Percentiles rank a stretch among this genome's conserved stretches.
phyloP scores from a whole-genome alignment of 768 basidiomycete species.

The Suillus variegatus region DNA sequence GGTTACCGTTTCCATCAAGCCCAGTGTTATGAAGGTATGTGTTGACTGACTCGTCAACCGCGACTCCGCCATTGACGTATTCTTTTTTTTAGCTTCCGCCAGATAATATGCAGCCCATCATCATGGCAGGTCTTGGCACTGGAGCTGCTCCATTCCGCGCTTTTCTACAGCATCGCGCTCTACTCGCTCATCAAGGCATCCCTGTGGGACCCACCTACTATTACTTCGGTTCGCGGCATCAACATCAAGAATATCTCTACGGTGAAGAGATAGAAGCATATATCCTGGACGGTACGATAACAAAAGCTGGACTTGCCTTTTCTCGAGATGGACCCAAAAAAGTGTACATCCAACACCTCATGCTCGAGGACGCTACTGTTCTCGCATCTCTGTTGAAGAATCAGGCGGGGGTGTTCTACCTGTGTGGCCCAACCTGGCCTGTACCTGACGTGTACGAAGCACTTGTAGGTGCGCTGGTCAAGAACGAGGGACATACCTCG shows the following conservation, averaged over 20 bases:
- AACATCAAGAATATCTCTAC: constrained; percentile 95
- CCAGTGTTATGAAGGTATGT: constrained; percentile 95
- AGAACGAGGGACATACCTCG: constrained; percentile 64
- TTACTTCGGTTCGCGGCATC: constrained; percentile 98
- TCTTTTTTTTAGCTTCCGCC: constrained; percentile 67
- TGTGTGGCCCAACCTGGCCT: constrained; percentile 99
- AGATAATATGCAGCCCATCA: constrained; percentile 82
- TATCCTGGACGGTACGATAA: constrained; percentile 80
- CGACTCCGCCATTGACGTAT: constrained; percentile 11
- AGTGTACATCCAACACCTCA: constrained; percentile 99
- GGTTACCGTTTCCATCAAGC: constrained; percentile 97
- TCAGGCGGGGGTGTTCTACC: constrained; percentile 84
- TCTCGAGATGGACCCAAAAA: constrained; percentile 92
- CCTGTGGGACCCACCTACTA: constrained; percentile 93
- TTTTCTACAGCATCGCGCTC: constrained; percentile 94
- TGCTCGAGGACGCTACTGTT: constrained; percentile 83
- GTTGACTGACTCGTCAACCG: constrained; percentile 16
- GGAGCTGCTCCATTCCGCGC: constrained; percentile 99
- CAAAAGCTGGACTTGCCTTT: constrained; percentile 92
- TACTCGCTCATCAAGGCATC: constrained; percentile 71
- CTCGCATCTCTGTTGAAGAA: constrained; percentile 76
- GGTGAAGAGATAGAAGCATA: constrained; percentile 96
- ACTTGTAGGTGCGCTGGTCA: constrained; percentile 76
- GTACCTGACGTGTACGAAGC: constrained; percentile 97
- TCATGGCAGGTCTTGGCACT: constrained; percentile 98